These are phyloP conservation scores for Leptodermis oblonga DNA, from an alignment of 257 asterid species.

Conservation along the genomic window DNA sequence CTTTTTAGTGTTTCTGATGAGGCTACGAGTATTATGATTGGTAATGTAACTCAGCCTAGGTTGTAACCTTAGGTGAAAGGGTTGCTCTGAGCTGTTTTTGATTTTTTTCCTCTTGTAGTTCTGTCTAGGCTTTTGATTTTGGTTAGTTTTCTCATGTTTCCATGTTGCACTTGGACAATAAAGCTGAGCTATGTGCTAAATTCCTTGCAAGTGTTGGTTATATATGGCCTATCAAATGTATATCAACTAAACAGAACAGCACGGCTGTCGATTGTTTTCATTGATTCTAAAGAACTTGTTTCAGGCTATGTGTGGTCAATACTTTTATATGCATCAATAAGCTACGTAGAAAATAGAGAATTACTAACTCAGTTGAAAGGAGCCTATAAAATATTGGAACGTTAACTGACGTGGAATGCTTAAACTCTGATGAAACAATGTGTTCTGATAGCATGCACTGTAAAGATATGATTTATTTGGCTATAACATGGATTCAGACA, in stretches of 20 bases:
- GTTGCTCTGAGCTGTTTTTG: neutral
- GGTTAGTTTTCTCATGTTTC: neutral
- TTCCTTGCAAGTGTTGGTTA: neutral
- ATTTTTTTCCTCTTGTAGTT: neutral
- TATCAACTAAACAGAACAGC: neutral
- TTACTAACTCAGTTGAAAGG: no score
- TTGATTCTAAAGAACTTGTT: no score
- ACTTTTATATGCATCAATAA: no score
- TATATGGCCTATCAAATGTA: neutral
- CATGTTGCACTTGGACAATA: neutral
- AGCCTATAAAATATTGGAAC: no score
- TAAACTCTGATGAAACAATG: no score
- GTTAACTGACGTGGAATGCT: no score
- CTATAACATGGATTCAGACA: no score
- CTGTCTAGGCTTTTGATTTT: no score
- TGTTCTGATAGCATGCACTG: no score
- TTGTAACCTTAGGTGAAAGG: neutral
- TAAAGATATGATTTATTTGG: no score
- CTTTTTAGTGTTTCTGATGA: neutral
- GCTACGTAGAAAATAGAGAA: no score
- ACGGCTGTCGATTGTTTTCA: no score
- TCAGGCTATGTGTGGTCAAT: neutral
- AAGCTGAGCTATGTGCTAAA: neutral
- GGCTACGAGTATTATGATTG: neutral
- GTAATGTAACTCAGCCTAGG: neutral